Evolutionary conservation across 345 rosid species (phyloP), one percentile per base, ranked within the genome.

Genomic region (Salix purpurea): DNA sequence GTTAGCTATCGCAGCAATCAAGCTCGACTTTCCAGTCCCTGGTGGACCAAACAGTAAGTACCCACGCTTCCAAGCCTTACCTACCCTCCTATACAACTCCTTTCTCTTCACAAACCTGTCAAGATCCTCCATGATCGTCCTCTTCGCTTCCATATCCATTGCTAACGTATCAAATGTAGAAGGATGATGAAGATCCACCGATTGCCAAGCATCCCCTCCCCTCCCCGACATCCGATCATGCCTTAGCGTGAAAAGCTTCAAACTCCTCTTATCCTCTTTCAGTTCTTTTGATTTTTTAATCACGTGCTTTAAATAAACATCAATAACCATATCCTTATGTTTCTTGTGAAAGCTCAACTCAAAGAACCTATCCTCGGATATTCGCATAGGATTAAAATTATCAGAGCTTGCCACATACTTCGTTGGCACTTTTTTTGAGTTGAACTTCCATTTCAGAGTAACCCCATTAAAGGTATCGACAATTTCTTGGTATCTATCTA

Each of bases 331-430:
- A 6, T 80, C 74, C 39, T 74, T 83, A 66, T 83, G 76, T 50
- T 85, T 85, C 81, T 73, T 85, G 71, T 80, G 75, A 76, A 85
- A 85, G 48, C 79, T 76, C 32, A 85, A 67, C 75, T 83, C 83
- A 68, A 80, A 80, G 65, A 1, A 70, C 9, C 60, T 76, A 36
- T 5, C 12, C 16, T 83, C 83, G 13, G 74, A 26, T 64, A 23
- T 44, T 1, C 32, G 28, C 3, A 36, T 2, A 2, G 70, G 3
- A 34, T 36, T 50, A 52, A 15, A 70, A 13, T 6, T 19, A 72
- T 80, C 76, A 12, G 39, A n/a, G 23, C 40, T 36, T 1, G 19
- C 44, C 7, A 75, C 2, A 36, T 42, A 16, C 64, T 54, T 74
- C 15, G 54, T 4, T 5, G 58, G 72, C 2, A 28, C 6, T 1